Base-by-base conservation (phyloP, 257 asterid genomes). In the Solanum piurae region DNA sequence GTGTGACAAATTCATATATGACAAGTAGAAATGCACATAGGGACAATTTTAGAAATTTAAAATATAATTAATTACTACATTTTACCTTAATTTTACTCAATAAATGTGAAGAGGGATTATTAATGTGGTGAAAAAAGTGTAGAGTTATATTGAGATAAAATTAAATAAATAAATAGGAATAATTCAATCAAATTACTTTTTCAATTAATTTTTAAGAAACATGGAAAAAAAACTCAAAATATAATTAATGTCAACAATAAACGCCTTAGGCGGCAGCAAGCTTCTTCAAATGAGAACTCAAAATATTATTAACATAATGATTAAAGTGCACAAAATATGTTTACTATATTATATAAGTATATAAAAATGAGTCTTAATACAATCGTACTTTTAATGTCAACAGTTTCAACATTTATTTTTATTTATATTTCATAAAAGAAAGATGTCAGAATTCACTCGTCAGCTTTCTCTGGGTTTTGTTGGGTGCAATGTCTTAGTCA, bases 391-490 rank as follows among this genome's bases (percentile, higher is more conserved):
- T 29, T 25, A 11, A 21, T 60, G 64, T 60, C 68, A 20, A 60
- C 27, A 36, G 37, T 66, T 38, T 40, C 2, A 7, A 11, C 38
- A 12, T 36, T 52, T 88, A 58, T 58, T 58, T 58, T 18, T 55
- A 55, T 55, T 55, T 55, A 55, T 55, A n/a, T 21, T 21, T 82
- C 74, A 85, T 86, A 86, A 79, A 58, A 58, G 66, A 58, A 58
- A 58, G 75, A 88, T 33, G 88, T 90, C 90, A 88, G 72, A 76
- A 76, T n/a, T n/a, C n/a, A 34, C 58, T 83, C 79, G 73, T 87
- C 88, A 84, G 44, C 86, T 84, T 38, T 83, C 71, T 77, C 13
- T 66, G 34, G 13, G 6, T 9, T 66, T 7, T 37, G 79, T 83
- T 71, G 38, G 88, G 86, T 86, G 86, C 88, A 83, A 42, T 34